Conservation (phyloP, 2,329 filamentous ascomycete genomes). For the Fusarium sp. region DNA sequence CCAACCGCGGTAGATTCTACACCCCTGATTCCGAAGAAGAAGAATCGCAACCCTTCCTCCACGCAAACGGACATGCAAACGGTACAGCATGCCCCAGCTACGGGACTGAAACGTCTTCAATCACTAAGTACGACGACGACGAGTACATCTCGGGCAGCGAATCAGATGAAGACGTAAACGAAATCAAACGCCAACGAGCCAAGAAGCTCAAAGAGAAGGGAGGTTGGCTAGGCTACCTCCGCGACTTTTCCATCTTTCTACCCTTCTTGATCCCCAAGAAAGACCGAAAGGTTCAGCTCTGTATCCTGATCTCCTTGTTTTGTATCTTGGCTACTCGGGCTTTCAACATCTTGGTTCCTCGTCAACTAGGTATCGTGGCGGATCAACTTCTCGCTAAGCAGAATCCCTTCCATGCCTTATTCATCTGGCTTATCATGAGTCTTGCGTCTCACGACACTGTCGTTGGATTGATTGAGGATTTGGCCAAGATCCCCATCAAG, state of each 20-base stretch:
- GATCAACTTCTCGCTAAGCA: constrained; percentile 46
- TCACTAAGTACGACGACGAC: not conserved
- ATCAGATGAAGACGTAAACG: constrained; percentile 40
- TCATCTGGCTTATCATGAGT: constrained; percentile 36
- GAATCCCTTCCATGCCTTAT: constrained; percentile 36
- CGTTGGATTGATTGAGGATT: constrained; percentile 29
- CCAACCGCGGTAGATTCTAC: not conserved
- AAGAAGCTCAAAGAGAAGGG: constrained; percentile 47
- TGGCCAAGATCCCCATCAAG: constrained; percentile 52
- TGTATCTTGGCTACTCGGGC: constrained; percentile 43
- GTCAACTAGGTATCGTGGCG: constrained; percentile 50
- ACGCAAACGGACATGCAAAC: not conserved
- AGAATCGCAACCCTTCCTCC: constrained; percentile 34
- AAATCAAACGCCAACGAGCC: constrained; percentile 46
- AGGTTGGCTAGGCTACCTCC: constrained; percentile 50
- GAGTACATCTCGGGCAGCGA: constrained; percentile 23
- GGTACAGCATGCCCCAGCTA: constrained; percentile 10
- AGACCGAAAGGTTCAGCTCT: constrained; percentile 49
- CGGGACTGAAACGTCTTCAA: constrained; percentile 16
- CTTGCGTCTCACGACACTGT: constrained; percentile 20
- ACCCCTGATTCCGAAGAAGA: not conserved
- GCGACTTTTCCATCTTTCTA: constrained; percentile 49
- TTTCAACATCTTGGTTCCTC: constrained; percentile 50
- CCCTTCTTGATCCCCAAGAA: constrained; percentile 50
- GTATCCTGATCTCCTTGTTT: constrained; percentile 43